Evolutionary conservation across 257 asterid species (phyloP).

Genomic region (Pogostemon cablin): DNA sequence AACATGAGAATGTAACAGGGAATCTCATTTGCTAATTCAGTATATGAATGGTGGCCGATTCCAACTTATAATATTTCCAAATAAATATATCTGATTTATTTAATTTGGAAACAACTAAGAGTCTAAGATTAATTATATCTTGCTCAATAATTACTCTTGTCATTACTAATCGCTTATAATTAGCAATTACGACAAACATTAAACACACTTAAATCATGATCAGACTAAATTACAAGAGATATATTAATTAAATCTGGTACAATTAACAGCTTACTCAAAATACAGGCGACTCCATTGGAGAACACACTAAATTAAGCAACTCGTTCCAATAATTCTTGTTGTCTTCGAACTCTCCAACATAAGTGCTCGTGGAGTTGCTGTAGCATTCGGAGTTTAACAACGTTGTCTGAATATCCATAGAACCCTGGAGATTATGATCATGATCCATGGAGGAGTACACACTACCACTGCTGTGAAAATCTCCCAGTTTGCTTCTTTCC

Average conservation of each 20-base stretch:
- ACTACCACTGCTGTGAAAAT: too few relatives aligned
- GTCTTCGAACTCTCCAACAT: slow-evolving; percentile 41
- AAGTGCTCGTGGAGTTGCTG: slow-evolving; percentile 5
- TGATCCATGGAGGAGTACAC: slow-evolving; percentile 11
- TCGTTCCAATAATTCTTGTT: slow-evolving; percentile 50
- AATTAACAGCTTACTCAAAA: neutral
- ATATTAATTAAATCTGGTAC: too few relatives aligned
- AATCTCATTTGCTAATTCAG: too few relatives aligned
- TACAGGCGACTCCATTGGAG: slow-evolving; percentile 37
- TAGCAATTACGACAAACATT: neutral
- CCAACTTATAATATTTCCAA: too few relatives aligned
- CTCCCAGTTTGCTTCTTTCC: slow-evolving; percentile 23
- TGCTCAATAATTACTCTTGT: too few relatives aligned
- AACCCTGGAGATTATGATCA: slow-evolving; percentile 15
- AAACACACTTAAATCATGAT: neutral
- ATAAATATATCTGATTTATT: too few relatives aligned
- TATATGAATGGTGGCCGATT: too few relatives aligned
- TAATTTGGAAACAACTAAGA: too few relatives aligned
- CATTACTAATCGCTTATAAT: too few relatives aligned
- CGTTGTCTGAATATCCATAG: slow-evolving; percentile 26
- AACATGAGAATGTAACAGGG: too few relatives aligned
- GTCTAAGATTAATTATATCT: too few relatives aligned
- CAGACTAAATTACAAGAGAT: neutral
- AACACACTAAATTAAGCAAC: slow-evolving; percentile 40
- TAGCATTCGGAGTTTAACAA: slow-evolving; percentile 24